Evolutionary conservation across 2,329 filamentous ascomycete species (phyloP).

Genomic region (Stachybotrys echinatus): DNA sequence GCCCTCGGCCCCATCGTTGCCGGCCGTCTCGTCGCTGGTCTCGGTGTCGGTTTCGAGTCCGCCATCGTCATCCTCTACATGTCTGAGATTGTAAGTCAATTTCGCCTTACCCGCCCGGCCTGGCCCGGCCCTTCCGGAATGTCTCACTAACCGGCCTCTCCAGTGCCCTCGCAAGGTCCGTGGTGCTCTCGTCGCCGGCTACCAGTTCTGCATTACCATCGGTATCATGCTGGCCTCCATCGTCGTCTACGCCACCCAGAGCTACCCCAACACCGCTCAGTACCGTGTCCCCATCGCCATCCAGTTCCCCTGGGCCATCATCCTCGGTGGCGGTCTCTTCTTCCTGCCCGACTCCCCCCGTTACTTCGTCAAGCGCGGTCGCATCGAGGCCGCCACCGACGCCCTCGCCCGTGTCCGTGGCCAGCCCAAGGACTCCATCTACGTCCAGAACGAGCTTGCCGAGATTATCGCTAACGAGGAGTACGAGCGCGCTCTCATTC

Average conservation of each 20-base stretch:
- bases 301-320: constrained; percentile 75
- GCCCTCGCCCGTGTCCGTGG: constrained; percentile 66
- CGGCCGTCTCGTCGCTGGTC: constrained; percentile 69
- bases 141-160: constrained; percentile 3
- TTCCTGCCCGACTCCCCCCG: constrained; percentile 81
- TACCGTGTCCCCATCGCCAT: constrained; percentile 79
- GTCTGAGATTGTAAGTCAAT: constrained; percentile 64
- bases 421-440: constrained; percentile 66
- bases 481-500: constrained; percentile 70
- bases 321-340: constrained; percentile 67
- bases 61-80: constrained; percentile 82
- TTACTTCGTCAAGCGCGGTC: constrained; percentile 76
- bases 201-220: constrained; percentile 80
- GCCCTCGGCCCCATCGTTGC: constrained; percentile 60
- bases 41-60: constrained; percentile 77
- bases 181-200: constrained; percentile 73
- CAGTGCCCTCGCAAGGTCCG: constrained; percentile 63
- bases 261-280: constrained; percentile 55
- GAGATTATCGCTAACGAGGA: constrained; percentile 88
- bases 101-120: neutral
- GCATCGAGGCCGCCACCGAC: constrained; percentile 57
- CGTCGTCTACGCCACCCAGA: constrained; percentile 67
- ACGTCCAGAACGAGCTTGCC: constrained; percentile 71
- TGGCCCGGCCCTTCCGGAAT: neutral
- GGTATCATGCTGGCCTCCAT: constrained; percentile 71